Base-by-base conservation (phyloP, 2,329 filamentous ascomycete genomes). In the Xylariaceae sp. region DNA sequence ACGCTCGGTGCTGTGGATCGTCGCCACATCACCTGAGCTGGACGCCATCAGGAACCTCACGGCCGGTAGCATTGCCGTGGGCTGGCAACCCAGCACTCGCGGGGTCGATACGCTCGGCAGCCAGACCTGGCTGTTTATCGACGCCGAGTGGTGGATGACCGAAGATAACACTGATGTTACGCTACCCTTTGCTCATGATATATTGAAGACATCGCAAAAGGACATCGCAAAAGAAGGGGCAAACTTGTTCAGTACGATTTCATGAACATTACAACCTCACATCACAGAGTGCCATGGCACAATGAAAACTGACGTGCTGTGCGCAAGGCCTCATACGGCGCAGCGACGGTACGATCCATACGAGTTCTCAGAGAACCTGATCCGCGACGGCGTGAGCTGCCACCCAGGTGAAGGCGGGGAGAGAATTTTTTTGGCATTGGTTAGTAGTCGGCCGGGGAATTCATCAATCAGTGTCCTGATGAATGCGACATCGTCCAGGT, bases 71-170 rank as follows among this genome's bases (percentile, higher is more conserved):
- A 55, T 73, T 23, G 70, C 67, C 23, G 67, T 73, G 41, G 68
- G 67, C 49, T 66, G 66, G 61, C 71, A 73, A 55, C 70, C 70
- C 3, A 72, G 61, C 37, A 61, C 51, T 3, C 62, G 59, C 18
- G 69, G 69, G 34, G 72, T 70, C 55, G n/a, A n/a, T n/a, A n/a
- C n/a, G n/a, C n/a, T n/a, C n/a, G n/a, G n/a, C n/a, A n/a, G 68
- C 59, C 68, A 72, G 56, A 71, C 65, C 7, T 72, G 70, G 69
- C 62, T 72, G 37, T 66, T 64, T 41, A 56, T 71, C 37, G 68
- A 71, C 45, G 59, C 66, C 18, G 65, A 64, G 17, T 70, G 68
- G 71, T 72, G 53, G 64, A 48, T 57, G 7, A 54, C 62, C 8
- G 61, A 62, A n/a, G 66, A 68, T 47, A 68, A 69, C 49, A 47